Conservation (phyloP, 257 asterid species). For the Euphrasia confusa region DNA sequence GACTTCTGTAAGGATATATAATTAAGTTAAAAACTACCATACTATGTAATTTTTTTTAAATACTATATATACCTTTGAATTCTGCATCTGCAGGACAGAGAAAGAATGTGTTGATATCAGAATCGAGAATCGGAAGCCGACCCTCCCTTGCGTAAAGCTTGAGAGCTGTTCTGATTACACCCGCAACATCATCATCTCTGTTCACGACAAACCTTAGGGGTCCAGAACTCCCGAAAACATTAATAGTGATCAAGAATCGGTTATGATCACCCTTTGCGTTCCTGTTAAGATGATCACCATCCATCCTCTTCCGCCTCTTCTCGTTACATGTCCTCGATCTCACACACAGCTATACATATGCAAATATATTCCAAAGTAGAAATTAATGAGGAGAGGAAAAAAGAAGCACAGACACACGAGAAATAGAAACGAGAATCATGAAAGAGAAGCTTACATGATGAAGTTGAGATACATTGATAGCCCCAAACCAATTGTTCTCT, state of each 20-base stretch:
- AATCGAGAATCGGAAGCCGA: conserved; percentile 54
- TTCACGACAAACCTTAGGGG: conserved; percentile 51
- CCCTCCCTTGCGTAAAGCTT: conserved; percentile 44
- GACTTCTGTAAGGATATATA: background rate
- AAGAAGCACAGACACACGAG: too few relatives aligned
- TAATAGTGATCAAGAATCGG: conserved; percentile 42
- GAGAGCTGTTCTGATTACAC: conserved; percentile 40
- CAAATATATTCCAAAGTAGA: background rate
- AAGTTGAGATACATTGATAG: too few relatives aligned
- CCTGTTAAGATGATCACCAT: background rate
- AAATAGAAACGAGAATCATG: too few relatives aligned
- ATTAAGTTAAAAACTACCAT: too few relatives aligned
- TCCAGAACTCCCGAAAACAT: conserved; percentile 58
- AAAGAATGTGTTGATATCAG: conserved; percentile 30
- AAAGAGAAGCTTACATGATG: too few relatives aligned
- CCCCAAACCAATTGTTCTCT: too few relatives aligned
- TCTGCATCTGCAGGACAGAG: conserved; percentile 48
- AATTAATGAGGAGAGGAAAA: too few relatives aligned
- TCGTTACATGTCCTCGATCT: background rate
- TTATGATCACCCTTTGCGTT: background rate
- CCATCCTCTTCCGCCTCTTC: background rate
- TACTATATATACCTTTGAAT: conserved; percentile 30
- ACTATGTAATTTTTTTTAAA: background rate
- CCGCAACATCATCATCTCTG: conserved; percentile 35
- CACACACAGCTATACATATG: background rate